These are phyloP conservation scores for Barbatosphaeria neglecta DNA, from an alignment of 495 filamentous ascomycete species.

Conservation along the genomic window DNA sequence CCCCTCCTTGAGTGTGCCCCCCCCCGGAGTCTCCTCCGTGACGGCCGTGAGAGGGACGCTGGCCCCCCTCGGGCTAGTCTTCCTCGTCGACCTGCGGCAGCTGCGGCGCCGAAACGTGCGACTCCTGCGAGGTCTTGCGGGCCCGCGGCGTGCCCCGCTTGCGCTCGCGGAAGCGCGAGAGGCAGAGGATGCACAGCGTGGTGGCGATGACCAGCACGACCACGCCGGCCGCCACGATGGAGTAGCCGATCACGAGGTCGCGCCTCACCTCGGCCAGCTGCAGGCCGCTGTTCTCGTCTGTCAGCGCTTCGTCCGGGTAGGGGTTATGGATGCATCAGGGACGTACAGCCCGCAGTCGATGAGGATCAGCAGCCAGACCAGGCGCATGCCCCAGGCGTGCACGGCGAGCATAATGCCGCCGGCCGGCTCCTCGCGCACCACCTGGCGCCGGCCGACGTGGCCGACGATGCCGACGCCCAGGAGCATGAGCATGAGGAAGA, in stretches of 20 bases:
- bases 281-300: conserved; percentile 9
- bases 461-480: conserved; percentile 36
- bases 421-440: conserved; percentile 18
- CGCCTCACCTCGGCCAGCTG: conserved; percentile 8
- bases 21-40: no score
- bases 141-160: background rate
- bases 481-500: conserved; percentile 36
- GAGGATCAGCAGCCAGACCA: conserved; percentile 17
- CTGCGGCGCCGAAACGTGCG: background rate
- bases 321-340: no score
- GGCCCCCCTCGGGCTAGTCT: background rate
- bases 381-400: conserved; percentile 12
- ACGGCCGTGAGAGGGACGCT: no score
- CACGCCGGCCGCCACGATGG: conserved; percentile 10
- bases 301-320: no score
- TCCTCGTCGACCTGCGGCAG: background rate
- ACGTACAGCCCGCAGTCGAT: conserved; percentile 20
- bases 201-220: conserved; percentile 10
- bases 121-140: background rate
- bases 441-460: conserved; percentile 35
- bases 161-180: background rate
- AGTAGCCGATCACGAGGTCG: conserved; percentile 14
- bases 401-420: conserved; percentile 2
- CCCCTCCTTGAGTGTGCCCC: no score
- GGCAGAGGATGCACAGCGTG: conserved; percentile 9